A percentile compares a stretch with the other conserved stretches of the same genome.
Evolutionary conservation across 2,329 filamentous ascomycete genomes (phyloP).

Genomic region (Monosporascus sp.): DNA sequence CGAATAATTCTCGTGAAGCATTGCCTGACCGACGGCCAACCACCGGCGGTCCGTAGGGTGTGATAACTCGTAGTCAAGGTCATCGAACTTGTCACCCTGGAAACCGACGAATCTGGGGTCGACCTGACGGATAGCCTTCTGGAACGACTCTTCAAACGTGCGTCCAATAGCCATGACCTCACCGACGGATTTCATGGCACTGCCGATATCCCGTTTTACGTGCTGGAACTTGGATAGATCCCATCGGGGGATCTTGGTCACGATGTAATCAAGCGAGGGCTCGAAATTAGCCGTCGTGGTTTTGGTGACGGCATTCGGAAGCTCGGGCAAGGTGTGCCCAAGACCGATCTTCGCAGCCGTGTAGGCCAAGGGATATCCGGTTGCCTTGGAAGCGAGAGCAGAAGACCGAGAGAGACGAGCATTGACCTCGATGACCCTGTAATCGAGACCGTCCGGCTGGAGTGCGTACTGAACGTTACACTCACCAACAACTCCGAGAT

Average conservation of each 20-base stretch:
- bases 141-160: slow-evolving; percentile 98
- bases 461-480: slow-evolving; percentile 98
- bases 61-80: slow-evolving; percentile 81
- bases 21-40: slow-evolving; percentile 95
- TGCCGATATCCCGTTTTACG: slow-evolving; percentile 94
- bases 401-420: slow-evolving; percentile 97
- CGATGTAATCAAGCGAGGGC: slow-evolving; percentile 93
- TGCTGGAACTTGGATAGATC: slow-evolving; percentile 99
- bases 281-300: slow-evolving; percentile 99
- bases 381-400: slow-evolving; percentile 94
- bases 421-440: slow-evolving; percentile 98
- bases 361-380: slow-evolving; percentile 94
- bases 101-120: slow-evolving; percentile 89
- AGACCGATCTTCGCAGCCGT: slow-evolving; percentile 98
- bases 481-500: slow-evolving; percentile 94
- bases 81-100: slow-evolving; percentile 91
- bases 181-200: slow-evolving; percentile 97
- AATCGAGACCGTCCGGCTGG: slow-evolving; percentile 94
- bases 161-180: slow-evolving; percentile 99
- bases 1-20: slow-evolving; percentile 94
- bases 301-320: slow-evolving; percentile 97
- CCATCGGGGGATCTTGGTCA: slow-evolving; percentile 98
- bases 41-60: slow-evolving; percentile 96
- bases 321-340: slow-evolving; percentile 88
- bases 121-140: slow-evolving; percentile 97